These are phyloP conservation scores for Mycena galopus DNA, from an alignment of 768 basidiomycete species.

Conservation along the genomic window DNA sequence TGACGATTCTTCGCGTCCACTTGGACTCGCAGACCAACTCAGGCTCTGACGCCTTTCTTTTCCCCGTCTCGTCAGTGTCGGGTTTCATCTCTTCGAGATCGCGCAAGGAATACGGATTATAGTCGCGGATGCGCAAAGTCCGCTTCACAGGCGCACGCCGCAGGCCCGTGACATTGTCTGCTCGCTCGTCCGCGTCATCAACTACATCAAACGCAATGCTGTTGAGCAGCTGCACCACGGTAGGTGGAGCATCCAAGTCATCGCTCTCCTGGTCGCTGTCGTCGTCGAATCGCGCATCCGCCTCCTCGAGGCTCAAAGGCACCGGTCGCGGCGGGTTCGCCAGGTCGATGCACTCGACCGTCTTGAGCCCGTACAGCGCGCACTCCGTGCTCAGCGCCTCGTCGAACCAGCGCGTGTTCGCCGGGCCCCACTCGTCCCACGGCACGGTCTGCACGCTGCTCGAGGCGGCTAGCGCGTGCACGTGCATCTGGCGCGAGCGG, in stretches of 20 bases:
- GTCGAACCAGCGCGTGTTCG: conserved; percentile 66
- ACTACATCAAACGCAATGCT: conserved; percentile 30
- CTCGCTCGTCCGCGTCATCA: conserved; percentile 15
- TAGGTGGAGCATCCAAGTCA: conserved; percentile 4
- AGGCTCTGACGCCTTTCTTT: conserved; percentile 43
- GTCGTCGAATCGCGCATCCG: conserved; percentile 14
- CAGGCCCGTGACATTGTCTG: neutral
- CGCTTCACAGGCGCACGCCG: conserved; percentile 26
- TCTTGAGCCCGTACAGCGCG: conserved; percentile 64
- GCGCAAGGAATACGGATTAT: conserved; percentile 50
- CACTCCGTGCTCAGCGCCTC: conserved; percentile 65
- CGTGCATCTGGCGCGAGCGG: conserved; percentile 29
- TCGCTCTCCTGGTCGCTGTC: too few species aligned
- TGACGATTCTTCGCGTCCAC: conserved; percentile 54
- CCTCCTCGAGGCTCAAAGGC: conserved; percentile 11
- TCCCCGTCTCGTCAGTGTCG: neutral
- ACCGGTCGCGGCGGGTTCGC: conserved; percentile 30
- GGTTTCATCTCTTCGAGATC: conserved; percentile 17
- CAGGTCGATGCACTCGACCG: conserved; percentile 58
- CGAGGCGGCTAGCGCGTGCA: conserved; percentile 37
- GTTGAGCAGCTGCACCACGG: conserved; percentile 31
- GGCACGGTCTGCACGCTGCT: conserved; percentile 45
- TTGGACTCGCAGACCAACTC: conserved; percentile 40
- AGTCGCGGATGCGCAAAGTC: conserved; percentile 53
- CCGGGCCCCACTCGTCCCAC: conserved; percentile 67